Base-by-base conservation (phyloP, 331 rosid genomes). In the Arachis monticola region DNA sequence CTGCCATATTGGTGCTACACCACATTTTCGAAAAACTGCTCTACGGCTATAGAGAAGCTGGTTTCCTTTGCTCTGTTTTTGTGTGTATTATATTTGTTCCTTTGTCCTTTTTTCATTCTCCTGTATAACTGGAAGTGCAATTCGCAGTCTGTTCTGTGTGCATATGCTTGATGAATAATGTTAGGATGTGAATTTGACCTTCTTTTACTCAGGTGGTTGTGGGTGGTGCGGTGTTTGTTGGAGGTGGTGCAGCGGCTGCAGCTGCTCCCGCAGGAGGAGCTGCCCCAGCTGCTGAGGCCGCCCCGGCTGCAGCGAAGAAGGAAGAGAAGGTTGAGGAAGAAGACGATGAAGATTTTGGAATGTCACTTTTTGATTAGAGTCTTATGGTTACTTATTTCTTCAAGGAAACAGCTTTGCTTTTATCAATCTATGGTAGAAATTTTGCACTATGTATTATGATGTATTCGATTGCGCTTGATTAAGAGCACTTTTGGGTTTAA, bases 361-460 rank as follows among this genome's bases (percentile, higher is more conserved):
- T 89, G 51, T 87, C 96, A 30, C 96, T 92, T 57, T 92, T 92
- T 67, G 97, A 92, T 83, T 89, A 92, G 83, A 48, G 30, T 72
- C 9, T 73, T 50, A 14, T 53, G n/a, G 47, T 64, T 42, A 4
- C 11, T 38, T 38, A 6, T 58, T 42, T 71, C 46, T 56, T 14
- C 0, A 4, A 17, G 70, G 31, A 40, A 50, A 9, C 11, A 1
- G 63, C 41, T 27, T 66, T 2, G 31, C 13, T 27, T 52, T 67
- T 68, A 27, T 27, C 30, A 27, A 27, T 27, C 30, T 27, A 51
- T 63, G 45, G 57, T 66, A 64, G 11, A 38, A 69, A 27, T 64
- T 47, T 8, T 38, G 41, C 41, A 38, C 41, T 38, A 38, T 38
- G 5, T 38, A 38, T 38, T 38, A 38, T 38, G 41, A 38, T 48